phyloP scores from a whole-genome alignment of 768 basidiomycete species.

The Tubosaeta sp. region DNA sequence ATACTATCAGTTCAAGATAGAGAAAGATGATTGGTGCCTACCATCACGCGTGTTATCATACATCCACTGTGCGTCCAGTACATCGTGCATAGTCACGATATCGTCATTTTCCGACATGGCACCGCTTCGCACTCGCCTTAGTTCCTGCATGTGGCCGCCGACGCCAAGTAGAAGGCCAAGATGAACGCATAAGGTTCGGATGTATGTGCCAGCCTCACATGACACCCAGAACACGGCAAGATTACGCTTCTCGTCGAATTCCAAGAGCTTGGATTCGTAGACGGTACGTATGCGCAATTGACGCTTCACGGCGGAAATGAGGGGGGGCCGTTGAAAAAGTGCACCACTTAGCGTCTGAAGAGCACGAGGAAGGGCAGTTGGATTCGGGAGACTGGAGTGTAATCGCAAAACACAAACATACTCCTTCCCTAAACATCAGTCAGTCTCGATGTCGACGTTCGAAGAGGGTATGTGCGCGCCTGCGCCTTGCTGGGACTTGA shows the following conservation, averaged over 20 bases:
- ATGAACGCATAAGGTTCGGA: slow-evolving; percentile 96
- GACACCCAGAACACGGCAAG: slow-evolving; percentile 98
- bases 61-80: slow-evolving; percentile 96
- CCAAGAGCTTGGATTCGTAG: slow-evolving; percentile 90
- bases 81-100: slow-evolving; percentile 99
- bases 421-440: slow-evolving; percentile 70
- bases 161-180: slow-evolving; percentile 91
- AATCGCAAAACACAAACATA: slow-evolving; percentile 96
- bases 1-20: slow-evolving; percentile 11
- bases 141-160: slow-evolving; percentile 99
- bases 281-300: slow-evolving; percentile 97
- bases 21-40: slow-evolving; percentile 31
- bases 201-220: slow-evolving; percentile 97
- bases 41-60: slow-evolving; percentile 98
- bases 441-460: background rate
- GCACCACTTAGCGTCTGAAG: slow-evolving; percentile 97
- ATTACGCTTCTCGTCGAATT: slow-evolving; percentile 96
- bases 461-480: slow-evolving; percentile 41
- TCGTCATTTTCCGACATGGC: slow-evolving; percentile 98
- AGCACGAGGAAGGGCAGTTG: slow-evolving; percentile 84
- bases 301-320: slow-evolving; percentile 98
- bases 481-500: slow-evolving; percentile 98
- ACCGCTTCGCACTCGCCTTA: slow-evolving; percentile 89
- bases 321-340: slow-evolving; percentile 96
- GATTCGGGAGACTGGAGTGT: slow-evolving; percentile 76